Evolutionary conservation across 108 stramenopile species (phyloP), one percentile per base, ranked within the genome.

Genomic region (Skeletonema potamos): DNA sequence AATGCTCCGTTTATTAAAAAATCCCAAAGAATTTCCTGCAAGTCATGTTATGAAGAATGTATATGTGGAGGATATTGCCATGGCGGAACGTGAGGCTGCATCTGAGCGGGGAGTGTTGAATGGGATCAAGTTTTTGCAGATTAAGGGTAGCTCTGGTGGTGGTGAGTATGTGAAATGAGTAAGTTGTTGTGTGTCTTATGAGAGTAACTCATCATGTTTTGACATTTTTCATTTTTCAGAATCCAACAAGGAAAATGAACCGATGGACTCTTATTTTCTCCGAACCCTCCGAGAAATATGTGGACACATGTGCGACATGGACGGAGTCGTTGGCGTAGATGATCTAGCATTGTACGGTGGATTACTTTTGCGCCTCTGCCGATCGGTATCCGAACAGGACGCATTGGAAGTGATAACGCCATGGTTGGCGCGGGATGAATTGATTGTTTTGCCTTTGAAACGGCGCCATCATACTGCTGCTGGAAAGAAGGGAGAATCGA

Each of bases 81-180:
- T 22, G 65, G 77, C 75, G 41, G 89, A 93, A 58, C 62, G 82
- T 26, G 87, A 90, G 65, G 77, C 86, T 12, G 63, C 67, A 11
- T 43, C 58, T 0, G 83, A 86, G 33, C 59, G 64, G 33, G 63
- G 85, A 7, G 20, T 76, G 1, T 64, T 93, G 63, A 93, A 93
- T 63, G 87, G 85, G 30, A 69, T 88, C 12, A 63, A 65, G 28
- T 81, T 93, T 59, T 55, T 83, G 33, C 62, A 76, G 44, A 36
- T 54, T 5, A 46, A 65, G 6, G 46, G 68, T 28, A 11, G 28
- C 32, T 11, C 44, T 58, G 12, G 64, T 56, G 9, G 48, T 15
- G 3, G 11, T 66, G 22, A 54, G 18, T 6, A 36, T 48, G 18
- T 27, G 32, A 6, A 30, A 0, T 3, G 39, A 44, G 0, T 12